A percentile compares a stretch with the other conserved stretches of the same genome.
Conservation (phyloP, 495 filamentous ascomycete genomes). For the Cercophora newfieldiana region DNA sequence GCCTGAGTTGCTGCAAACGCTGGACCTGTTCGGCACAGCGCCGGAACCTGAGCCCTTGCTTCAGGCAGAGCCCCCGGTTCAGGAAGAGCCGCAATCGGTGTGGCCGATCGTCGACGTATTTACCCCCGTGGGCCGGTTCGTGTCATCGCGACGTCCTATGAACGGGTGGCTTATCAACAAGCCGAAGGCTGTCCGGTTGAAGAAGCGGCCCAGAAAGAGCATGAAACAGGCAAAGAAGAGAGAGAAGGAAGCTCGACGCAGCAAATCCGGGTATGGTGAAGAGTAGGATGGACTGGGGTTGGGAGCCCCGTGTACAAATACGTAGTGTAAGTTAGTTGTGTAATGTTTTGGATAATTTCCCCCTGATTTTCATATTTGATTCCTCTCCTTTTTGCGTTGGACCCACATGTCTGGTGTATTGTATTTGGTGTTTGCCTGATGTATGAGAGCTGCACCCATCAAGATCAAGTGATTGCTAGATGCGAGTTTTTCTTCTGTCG, state of each 20-base stretch:
- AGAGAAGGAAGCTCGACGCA: constrained; percentile 35
- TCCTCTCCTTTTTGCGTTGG: too few species aligned
- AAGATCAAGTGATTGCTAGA: too few species aligned
- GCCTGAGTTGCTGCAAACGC: background rate
- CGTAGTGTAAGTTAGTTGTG: too few species aligned
- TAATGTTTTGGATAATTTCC: too few species aligned
- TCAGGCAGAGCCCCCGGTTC: background rate
- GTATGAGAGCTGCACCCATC: too few species aligned
- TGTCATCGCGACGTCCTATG: constrained; percentile 69
- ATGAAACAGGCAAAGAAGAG: constrained; percentile 62
- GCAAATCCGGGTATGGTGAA: background rate
- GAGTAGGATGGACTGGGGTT: too few species aligned
- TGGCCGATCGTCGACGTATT: constrained; percentile 81
- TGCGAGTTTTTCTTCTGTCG: too few species aligned
- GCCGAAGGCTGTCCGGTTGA: constrained; percentile 26
- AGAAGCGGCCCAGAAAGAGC: constrained; percentile 51
- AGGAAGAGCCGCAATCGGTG: background rate
- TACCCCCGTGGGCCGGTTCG: constrained; percentile 75
- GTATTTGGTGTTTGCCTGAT: too few species aligned
- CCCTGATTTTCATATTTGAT: too few species aligned
- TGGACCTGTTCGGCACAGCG: background rate
- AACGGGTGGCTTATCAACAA: constrained; percentile 63
- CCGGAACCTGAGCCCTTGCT: background rate
- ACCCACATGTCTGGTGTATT: too few species aligned
- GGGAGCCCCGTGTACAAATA: too few species aligned